Evolutionary conservation across 345 rosid species (phyloP).

Genomic region (Combretum micranthum): DNA sequence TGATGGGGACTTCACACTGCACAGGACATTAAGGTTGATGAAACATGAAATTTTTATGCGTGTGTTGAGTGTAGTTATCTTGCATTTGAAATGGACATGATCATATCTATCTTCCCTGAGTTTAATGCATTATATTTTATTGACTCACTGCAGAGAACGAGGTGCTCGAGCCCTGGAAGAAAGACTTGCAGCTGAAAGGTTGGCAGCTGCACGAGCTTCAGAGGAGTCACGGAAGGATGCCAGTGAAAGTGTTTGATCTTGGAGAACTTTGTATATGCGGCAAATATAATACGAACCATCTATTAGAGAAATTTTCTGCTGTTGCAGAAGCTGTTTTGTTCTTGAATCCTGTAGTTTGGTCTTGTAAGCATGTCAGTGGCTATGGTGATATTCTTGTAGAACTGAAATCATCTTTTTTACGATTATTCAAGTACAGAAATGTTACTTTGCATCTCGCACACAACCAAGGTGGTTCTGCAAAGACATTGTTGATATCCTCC

Average conservation of each 20-base stretch:
- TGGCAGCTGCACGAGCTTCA: constrained; percentile 40
- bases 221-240: constrained; percentile 56
- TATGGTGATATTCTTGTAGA: neutral
- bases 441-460: neutral
- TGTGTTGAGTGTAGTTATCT: too few relatives aligned
- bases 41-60: too few relatives aligned
- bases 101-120: too few relatives aligned
- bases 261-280: neutral
- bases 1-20: too few relatives aligned
- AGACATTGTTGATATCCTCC: neutral
- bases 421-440: neutral
- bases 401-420: too few relatives aligned
- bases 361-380: neutral
- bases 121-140: neutral
- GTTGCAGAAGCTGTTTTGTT: constrained; percentile 14
- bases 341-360: constrained; percentile 7
- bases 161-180: constrained; percentile 98
- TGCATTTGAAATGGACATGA: too few relatives aligned
- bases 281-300: constrained; percentile 8
- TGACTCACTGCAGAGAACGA: constrained; percentile 64
- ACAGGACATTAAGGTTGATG: too few relatives aligned
- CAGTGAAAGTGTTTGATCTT: constrained; percentile 56
- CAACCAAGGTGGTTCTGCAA: neutral
- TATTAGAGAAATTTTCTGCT: neutral
- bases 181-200: constrained; percentile 76